These are phyloP conservation scores for Cytospora leucostoma DNA, from an alignment of 2,329 filamentous ascomycete genomes.

Conservation along the genomic window DNA sequence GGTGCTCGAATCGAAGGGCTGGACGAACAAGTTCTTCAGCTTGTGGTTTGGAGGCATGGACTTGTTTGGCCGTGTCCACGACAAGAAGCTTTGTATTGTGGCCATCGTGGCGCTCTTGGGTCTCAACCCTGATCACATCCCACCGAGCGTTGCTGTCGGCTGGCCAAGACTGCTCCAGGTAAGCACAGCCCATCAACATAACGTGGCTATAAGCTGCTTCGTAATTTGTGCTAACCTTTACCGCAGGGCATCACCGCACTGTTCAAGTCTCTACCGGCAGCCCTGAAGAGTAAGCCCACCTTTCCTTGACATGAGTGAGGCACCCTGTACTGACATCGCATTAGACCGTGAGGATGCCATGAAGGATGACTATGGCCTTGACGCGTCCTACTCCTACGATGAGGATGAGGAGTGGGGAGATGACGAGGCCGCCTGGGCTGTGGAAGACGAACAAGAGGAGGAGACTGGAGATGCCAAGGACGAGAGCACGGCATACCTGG, in stretches of 20 bases:
- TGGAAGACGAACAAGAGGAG: constrained; percentile 70
- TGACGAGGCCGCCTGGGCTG: constrained; percentile 79
- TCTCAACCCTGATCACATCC: constrained; percentile 78
- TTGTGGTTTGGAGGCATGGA: constrained; percentile 97
- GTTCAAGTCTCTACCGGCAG: constrained; percentile 87
- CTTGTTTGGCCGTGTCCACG: constrained; percentile 88
- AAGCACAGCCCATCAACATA: constrained; percentile 34
- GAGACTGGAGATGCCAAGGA: constrained; percentile 71
- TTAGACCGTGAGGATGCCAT: constrained; percentile 86
- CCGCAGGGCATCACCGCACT: constrained; percentile 76
- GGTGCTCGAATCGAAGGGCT: constrained; percentile 84
- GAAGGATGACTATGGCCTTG: constrained; percentile 79
- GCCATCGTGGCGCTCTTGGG: constrained; percentile 86
- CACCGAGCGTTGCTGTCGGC: constrained; percentile 87
- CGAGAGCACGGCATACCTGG: constrained; percentile 90
- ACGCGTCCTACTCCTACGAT: constrained; percentile 63
- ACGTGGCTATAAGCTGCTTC: neutral
- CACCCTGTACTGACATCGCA: constrained; percentile 32
- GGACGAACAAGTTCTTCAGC: constrained; percentile 99
- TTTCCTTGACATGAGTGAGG: too few species aligned
- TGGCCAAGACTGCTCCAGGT: constrained; percentile 84
- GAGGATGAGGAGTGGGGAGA: constrained; percentile 82
- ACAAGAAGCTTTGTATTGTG: constrained; percentile 97
- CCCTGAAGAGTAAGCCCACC: constrained; percentile 71
- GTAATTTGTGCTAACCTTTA: constrained; percentile 9